Evolutionary conservation across 2,329 filamentous ascomycete genomes (phyloP).

Genomic region (Cadophora sp.): DNA sequence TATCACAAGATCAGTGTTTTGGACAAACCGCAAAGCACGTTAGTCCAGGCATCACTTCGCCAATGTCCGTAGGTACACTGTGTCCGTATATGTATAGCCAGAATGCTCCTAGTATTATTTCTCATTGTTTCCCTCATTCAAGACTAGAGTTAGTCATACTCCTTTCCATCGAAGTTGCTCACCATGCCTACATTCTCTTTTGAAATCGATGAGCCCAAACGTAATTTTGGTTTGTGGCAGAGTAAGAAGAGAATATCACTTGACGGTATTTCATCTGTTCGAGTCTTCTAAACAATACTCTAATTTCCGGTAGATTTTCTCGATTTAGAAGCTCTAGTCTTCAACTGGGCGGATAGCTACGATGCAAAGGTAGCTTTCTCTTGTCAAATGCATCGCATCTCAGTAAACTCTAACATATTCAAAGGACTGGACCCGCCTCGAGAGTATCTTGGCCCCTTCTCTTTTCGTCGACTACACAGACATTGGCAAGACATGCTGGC

Average conservation of each 20-base stretch:
- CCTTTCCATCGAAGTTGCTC: background rate
- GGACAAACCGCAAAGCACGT: too few species aligned
- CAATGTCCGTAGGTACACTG: background rate
- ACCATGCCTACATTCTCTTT: constrained; percentile 32
- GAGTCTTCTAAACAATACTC: background rate
- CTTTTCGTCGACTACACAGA: constrained; percentile 66
- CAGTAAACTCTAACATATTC: constrained; percentile 4
- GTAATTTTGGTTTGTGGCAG: constrained; percentile 12
- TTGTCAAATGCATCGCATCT: background rate
- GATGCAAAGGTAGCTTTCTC: constrained; percentile 57
- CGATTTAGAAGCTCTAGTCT: constrained; percentile 55
- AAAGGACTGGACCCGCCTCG: constrained; percentile 40
- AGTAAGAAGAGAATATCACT: constrained; percentile 29
- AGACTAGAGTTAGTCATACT: background rate
- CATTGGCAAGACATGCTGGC: constrained; percentile 66
- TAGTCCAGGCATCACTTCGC: background rate
- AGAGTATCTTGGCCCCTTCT: constrained; percentile 38
- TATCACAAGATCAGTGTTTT: background rate
- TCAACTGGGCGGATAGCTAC: constrained; percentile 71
- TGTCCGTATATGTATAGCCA: background rate
- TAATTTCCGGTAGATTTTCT: constrained; percentile 52
- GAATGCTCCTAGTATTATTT: background rate
- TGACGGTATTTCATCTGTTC: constrained; percentile 19
- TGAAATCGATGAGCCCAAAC: constrained; percentile 24
- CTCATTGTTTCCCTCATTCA: background rate